These are phyloP conservation scores for Scytalidium sp. DNA, from an alignment of 2,329 filamentous ascomycete species.

Conservation along the genomic window DNA sequence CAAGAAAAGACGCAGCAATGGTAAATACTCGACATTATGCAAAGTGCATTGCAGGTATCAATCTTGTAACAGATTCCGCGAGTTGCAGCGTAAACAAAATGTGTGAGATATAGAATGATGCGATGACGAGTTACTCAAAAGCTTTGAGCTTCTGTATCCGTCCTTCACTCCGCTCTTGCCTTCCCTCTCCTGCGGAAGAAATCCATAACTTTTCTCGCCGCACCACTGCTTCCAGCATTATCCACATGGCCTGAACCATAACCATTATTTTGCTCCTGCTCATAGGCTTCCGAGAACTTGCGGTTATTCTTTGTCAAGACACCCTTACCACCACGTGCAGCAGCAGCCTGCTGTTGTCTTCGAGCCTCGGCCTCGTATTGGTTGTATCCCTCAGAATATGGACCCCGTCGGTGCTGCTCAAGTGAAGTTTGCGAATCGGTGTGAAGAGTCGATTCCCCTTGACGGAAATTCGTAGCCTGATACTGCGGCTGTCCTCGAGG, in stretches of 20 bases:
- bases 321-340: slow-evolving; percentile 39
- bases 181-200: slow-evolving; percentile 89
- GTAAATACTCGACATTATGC: background rate
- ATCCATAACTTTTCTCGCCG: slow-evolving; percentile 94
- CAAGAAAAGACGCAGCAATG: background rate
- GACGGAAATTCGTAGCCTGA: slow-evolving; percentile 24
- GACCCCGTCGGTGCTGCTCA: slow-evolving; percentile 19
- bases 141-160: background rate
- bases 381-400: slow-evolving; percentile 20
- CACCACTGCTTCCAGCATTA: slow-evolving; percentile 74
- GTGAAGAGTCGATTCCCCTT: slow-evolving; percentile 21
- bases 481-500: slow-evolving; percentile 16
- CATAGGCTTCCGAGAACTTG: slow-evolving; percentile 84
- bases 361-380: slow-evolving; percentile 20
- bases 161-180: slow-evolving; percentile 49
- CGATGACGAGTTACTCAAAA: background rate
- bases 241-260: slow-evolving; percentile 57
- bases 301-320: slow-evolving; percentile 83
- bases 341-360: slow-evolving; percentile 17
- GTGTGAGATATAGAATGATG: background rate
- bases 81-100: background rate
- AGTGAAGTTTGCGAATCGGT: slow-evolving; percentile 28
- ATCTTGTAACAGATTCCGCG: background rate
- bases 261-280: slow-evolving; percentile 65
- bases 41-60: background rate